These are phyloP conservation scores for Russula lepida DNA, from an alignment of 768 basidiomycete genomes.

Conservation along the genomic window DNA sequence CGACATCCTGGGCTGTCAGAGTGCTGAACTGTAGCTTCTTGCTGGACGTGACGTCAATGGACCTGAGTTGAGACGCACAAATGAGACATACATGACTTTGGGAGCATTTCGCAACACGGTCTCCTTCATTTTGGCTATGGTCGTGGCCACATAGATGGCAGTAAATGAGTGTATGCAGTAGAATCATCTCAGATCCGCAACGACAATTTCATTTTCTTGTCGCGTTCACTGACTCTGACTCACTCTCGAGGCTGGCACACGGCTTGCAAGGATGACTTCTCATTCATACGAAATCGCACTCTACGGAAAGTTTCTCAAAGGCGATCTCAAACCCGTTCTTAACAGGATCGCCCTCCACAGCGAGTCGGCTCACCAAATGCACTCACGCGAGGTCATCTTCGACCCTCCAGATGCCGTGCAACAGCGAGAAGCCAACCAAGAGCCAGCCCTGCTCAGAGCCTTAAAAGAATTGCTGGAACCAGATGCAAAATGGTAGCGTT, in stretches of 20 bases:
- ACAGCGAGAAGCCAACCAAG: constrained; percentile 51
- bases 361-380: constrained; percentile 68
- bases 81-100: constrained; percentile 14
- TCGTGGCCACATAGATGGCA: constrained; percentile 1
- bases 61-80: background rate
- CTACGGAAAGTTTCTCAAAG: constrained; percentile 72
- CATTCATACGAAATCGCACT: constrained; percentile 76
- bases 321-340: constrained; percentile 66
- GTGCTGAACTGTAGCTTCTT: constrained; percentile 96
- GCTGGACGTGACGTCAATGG: constrained; percentile 34
- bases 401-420: constrained; percentile 64
- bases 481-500: constrained; percentile 54
- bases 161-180: background rate
- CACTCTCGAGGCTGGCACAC: background rate
- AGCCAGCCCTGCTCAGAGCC: constrained; percentile 63
- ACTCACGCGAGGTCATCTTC: constrained; percentile 71
- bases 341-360: constrained; percentile 77
- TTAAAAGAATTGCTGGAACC: constrained; percentile 63
- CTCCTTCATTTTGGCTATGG: constrained; percentile 13
- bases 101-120: constrained; percentile 16
- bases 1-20: constrained; percentile 89
- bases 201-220: background rate
- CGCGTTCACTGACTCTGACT: background rate
- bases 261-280: constrained; percentile 23
- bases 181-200: constrained; percentile 8